Conservation (phyloP, 768 basidiomycete species). For the Lentinus tigrinus region DNA sequence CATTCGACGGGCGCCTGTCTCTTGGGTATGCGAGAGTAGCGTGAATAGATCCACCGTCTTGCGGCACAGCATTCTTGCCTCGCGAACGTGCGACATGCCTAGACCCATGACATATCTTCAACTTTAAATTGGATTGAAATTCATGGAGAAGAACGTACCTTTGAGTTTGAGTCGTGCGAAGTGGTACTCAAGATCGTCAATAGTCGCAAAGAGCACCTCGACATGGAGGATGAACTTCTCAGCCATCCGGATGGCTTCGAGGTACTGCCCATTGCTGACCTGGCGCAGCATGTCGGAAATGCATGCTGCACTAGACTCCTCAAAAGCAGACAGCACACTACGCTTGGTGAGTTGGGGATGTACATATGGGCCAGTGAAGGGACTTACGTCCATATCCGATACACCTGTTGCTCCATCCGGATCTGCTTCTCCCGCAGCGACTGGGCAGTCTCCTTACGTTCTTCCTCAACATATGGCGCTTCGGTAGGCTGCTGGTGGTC, state of each 20-base stretch:
- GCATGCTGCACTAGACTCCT: constrained; percentile 98
- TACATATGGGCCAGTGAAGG: constrained; percentile 2
- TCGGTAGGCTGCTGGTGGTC: constrained; percentile 27
- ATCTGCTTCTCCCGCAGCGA: constrained; percentile 88
- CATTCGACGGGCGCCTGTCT: constrained; percentile 86
- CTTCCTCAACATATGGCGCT: constrained; percentile 71
- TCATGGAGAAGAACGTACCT: constrained; percentile 51
- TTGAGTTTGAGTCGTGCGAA: constrained; percentile 79
- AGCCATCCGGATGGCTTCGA: constrained; percentile 97
- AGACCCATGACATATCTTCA: neutral
- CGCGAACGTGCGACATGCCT: constrained; percentile 98
- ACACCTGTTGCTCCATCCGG: constrained; percentile 95
- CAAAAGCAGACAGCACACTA: constrained; percentile 93
- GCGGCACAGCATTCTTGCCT: constrained; percentile 97
- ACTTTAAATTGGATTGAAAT: neutral
- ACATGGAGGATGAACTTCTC: constrained; percentile 99
- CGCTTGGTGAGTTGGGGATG: neutral
- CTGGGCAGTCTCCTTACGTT: constrained; percentile 70
- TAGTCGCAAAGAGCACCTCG: constrained; percentile 94
- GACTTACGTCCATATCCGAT: constrained; percentile 98
- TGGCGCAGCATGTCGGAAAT: constrained; percentile 98
- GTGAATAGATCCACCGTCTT: constrained; percentile 99
- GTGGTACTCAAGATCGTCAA: constrained; percentile 92
- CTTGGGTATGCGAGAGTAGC: constrained; percentile 91
- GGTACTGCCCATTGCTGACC: constrained; percentile 94